phyloP scores from a whole-genome alignment of 805 yeast species.

The Nakazawaea ernobii region DNA sequence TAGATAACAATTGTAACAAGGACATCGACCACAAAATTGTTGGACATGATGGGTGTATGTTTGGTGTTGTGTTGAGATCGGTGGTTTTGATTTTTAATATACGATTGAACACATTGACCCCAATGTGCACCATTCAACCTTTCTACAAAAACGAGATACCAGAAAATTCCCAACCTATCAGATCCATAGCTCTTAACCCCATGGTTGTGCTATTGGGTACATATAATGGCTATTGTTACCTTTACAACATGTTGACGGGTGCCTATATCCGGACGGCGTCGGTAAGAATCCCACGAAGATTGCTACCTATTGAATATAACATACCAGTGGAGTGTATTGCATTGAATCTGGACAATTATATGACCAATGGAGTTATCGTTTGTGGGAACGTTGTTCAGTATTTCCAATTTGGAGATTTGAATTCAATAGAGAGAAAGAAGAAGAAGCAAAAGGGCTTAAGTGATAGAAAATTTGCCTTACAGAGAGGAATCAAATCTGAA shows the following conservation, averaged over 20 bases:
- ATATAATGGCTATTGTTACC: conserved; percentile 34
- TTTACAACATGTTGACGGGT: conserved; percentile 39
- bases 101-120: conserved; percentile 20
- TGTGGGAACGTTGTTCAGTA: conserved; percentile 39
- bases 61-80: conserved; percentile 32
- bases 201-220: conserved; percentile 32
- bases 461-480: conserved; percentile 21
- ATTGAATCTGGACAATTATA: conserved; percentile 20
- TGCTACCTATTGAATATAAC: conserved; percentile 18
- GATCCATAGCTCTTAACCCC: conserved; percentile 23
- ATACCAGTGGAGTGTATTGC: conserved; percentile 23
- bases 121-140: conserved; percentile 1
- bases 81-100: conserved; percentile 37
- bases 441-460: conserved; percentile 17
- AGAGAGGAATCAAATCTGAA: conserved; percentile 27
- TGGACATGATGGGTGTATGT: conserved; percentile 37
- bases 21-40: conserved; percentile 15
- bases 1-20: background rate
- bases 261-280: conserved; percentile 29
- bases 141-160: conserved; percentile 12
- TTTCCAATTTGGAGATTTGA: conserved; percentile 39
- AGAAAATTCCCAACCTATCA: conserved; percentile 22
- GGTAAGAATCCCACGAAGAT: conserved; percentile 24
- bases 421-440: conserved; percentile 15
- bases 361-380: conserved; percentile 32